phyloP scores from a whole-genome alignment of 768 basidiomycete genomes.

The Rhodotorula toruloides region DNA sequence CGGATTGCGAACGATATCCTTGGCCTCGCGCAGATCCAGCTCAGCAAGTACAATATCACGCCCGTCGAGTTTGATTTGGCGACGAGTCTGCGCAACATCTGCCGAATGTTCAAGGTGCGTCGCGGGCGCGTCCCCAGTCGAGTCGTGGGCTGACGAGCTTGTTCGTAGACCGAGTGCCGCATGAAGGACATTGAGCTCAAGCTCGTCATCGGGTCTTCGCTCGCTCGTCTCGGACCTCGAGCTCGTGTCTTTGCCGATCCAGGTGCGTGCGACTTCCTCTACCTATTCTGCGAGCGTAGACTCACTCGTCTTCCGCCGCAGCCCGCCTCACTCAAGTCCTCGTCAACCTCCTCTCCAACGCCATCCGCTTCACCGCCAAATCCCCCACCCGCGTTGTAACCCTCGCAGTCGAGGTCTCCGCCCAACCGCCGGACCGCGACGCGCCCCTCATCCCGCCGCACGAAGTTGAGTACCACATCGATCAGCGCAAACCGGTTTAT shows the following conservation, averaged over 20 bases:
- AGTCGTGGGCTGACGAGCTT: no score
- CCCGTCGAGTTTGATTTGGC: slow-evolving; percentile 45
- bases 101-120: slow-evolving; percentile 43
- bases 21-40: slow-evolving; percentile 43
- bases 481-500: slow-evolving; percentile 40
- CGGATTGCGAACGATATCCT: slow-evolving; percentile 46
- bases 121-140: no score
- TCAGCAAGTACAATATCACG: slow-evolving; percentile 45
- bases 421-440: slow-evolving; percentile 15
- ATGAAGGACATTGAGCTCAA: slow-evolving; percentile 45
- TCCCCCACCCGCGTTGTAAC: slow-evolving; percentile 37
- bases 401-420: slow-evolving; percentile 45
- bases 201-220: slow-evolving; percentile 44
- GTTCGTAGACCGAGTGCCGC: slow-evolving; percentile 42
- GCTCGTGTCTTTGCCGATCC: slow-evolving; percentile 34
- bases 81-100: slow-evolving; percentile 44
- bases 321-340: slow-evolving; percentile 45
- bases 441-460: slow-evolving; percentile 39
- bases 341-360: slow-evolving; percentile 47
- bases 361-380: slow-evolving; percentile 45
- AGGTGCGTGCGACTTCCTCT: not conserved
- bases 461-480: slow-evolving; percentile 37
- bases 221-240: slow-evolving; percentile 38
- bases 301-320: slow-evolving; percentile 37
- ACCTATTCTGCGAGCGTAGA: not conserved